Evolutionary conservation across 306 rosid species (phyloP).

Genomic region (Fagus crenata): DNA sequence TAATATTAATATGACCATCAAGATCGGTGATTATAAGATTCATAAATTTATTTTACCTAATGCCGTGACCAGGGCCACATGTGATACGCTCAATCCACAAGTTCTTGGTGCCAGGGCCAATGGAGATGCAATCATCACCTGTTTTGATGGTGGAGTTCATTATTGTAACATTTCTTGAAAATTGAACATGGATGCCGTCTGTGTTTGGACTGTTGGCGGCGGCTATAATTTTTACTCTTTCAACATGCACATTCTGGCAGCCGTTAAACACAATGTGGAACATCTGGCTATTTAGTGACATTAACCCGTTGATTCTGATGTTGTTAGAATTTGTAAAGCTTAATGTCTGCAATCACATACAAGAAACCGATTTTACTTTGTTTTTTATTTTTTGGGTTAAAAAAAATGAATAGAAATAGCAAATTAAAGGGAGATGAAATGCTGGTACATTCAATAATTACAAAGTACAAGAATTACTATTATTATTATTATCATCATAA

Average conservation of each 20-base stretch:
- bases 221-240: conserved; percentile 36
- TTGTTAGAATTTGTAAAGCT: conserved; percentile 41
- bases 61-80: conserved; percentile 75
- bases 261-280: conserved; percentile 33
- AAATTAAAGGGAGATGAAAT: no score
- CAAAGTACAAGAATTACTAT: no score
- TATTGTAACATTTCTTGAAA: conserved; percentile 42
- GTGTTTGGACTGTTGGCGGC: conserved; percentile 59
- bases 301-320: conserved; percentile 37
- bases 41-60: conserved; percentile 36
- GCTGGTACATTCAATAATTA: no score
- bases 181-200: conserved; percentile 64
- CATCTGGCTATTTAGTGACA: conserved; percentile 51
- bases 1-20: no score
- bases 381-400: no score
- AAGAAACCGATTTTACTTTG: not conserved
- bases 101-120: conserved; percentile 53
- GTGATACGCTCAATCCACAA: conserved; percentile 53
- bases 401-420: no score
- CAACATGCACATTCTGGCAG: conserved; percentile 42
- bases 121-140: conserved; percentile 62
- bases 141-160: conserved; percentile 41
- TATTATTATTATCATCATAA: no score
- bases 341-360: conserved; percentile 39
- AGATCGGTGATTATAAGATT: not conserved